phyloP scores from a whole-genome alignment of 1,139 yeast genomes.

The Debaryomycetaceae sp. region DNA sequence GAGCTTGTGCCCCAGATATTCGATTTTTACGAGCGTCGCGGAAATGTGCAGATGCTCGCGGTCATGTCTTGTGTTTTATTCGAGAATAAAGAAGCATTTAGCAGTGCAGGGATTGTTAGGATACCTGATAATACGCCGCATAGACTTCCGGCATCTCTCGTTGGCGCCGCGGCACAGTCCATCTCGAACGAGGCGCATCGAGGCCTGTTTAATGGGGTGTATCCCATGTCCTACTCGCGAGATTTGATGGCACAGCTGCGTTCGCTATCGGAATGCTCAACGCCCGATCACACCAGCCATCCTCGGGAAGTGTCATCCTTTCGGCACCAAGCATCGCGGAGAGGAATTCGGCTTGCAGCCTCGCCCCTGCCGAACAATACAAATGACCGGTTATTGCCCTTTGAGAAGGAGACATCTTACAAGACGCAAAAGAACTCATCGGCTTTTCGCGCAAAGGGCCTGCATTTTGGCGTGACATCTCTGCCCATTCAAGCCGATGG shows the following conservation, averaged over 20 bases:
- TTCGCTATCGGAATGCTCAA: neutral
- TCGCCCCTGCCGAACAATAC: neutral
- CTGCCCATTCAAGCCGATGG: too few species aligned
- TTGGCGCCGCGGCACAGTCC: neutral
- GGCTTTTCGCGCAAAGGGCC: neutral
- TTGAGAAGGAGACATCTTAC: neutral
- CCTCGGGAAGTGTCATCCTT: neutral
- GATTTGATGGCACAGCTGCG: neutral
- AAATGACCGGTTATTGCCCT: neutral
- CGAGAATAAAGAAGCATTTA: conserved; percentile 24
- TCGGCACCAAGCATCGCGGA: neutral
- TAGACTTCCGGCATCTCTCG: conserved; percentile 3
- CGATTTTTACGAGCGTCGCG: conserved; percentile 48
- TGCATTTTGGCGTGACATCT: conserved; percentile 1
- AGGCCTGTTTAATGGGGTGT: neutral
- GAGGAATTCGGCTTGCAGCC: neutral
- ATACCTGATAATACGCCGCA: conserved; percentile 43
- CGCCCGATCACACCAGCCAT: neutral
- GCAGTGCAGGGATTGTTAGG: conserved; percentile 10
- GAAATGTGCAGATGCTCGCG: conserved; percentile 83
- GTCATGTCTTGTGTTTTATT: conserved; percentile 66
- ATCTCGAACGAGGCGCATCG: neutral
- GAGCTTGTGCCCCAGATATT: conserved; percentile 64
- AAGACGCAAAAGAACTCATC: neutral
- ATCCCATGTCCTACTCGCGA: neutral